Evolutionary conservation across 345 rosid genomes (phyloP), one percentile per base, ranked within the genome.

Genomic region (Camelina laxa): DNA sequence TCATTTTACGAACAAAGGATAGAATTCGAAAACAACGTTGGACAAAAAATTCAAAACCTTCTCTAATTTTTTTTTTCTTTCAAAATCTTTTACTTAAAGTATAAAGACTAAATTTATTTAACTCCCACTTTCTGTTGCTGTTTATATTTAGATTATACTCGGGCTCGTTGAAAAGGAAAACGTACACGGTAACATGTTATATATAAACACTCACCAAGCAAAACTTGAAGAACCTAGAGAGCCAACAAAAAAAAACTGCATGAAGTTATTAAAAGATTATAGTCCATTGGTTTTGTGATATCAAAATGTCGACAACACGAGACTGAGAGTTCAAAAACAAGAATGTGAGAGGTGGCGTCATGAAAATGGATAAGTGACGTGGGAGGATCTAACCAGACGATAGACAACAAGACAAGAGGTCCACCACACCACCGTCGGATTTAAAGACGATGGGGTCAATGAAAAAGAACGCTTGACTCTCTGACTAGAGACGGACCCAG

Each of bases 391-490:
- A 9, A 78, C 53, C 69, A 42, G 57, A 59, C 75, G 78, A 74
- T 33, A 42, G 49, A 72, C 21, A 75, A 54, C 60, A 75, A 44
- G 41, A 69, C 15, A 70, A 75, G 60, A 84, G 92, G 82, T 63
- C 94, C 88, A 80, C 87, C 44, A 42, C 35, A 5, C 1, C 85
- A 89, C 91, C 89, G 89, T 83, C 85, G 79, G 87, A 83, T 83
- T 78, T 51, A 68, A 69, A 73, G 82, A 60, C 10, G 17, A 47
- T 36, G 79, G 82, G 79, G 82, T 69, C 84, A 60, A 80, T 10
- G 11, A 4, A 50, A 4, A 53, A 53, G 19, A 56, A 35, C 41
- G 41, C 56, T 82, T 82, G 91, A 89, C 89, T 44, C 60, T 70
- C 85, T 78, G 86, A 85, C 83, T 45, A n/a, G 80, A 85, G 80